Evolutionary conservation across 768 basidiomycete genomes (phyloP), one percentile per base, ranked within the genome.

Genomic region (Boletus patriciae): DNA sequence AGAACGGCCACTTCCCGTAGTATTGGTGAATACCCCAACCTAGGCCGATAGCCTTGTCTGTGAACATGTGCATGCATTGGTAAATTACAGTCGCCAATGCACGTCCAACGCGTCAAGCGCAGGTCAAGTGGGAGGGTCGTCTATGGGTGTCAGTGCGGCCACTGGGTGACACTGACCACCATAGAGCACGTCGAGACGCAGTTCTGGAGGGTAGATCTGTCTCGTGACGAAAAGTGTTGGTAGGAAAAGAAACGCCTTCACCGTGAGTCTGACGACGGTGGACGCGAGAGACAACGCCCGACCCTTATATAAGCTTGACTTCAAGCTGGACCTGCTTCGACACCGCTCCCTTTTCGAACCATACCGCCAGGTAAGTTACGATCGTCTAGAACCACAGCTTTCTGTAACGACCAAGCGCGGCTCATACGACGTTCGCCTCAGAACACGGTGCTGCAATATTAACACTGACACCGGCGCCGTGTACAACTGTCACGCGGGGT

Each of bases 1-100:
- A 89, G 70, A 99, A 98, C 0, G 95, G 92, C 96, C 96, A 98
- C 76, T 98, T 98, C 16, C 96, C 97, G 65, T 93, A 83, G 71
- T 90, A 95, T 63, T 97, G 94, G 43, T 90, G 82, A 1, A 90
- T 73, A 3, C 55, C 62, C 40, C 65, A 62, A 0, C 82, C 81
- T 6, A 56, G 62, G 33, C 61, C 50, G n/a, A 81, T 61, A 34
- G 84, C 83, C 9, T 73, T 66, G 59, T 84, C 80, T 6, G 91
- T 93, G 37, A 92, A 78, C 46, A 77, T 73, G 66, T 94, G 92
- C 84, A 89, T 92, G 75, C 97, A 99, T 4, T 68, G 70, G 69
- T 99, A n/a, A 99, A 69, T 85, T 85, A 79, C 96, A 99, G 69
- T 97, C 81, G 60, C 91, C 92, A 11, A 69, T 66, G 74, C 94